Evolutionary conservation across 768 basidiomycete genomes (phyloP), one percentile per base, ranked within the genome.

Genomic region (Grammothele lineata): DNA sequence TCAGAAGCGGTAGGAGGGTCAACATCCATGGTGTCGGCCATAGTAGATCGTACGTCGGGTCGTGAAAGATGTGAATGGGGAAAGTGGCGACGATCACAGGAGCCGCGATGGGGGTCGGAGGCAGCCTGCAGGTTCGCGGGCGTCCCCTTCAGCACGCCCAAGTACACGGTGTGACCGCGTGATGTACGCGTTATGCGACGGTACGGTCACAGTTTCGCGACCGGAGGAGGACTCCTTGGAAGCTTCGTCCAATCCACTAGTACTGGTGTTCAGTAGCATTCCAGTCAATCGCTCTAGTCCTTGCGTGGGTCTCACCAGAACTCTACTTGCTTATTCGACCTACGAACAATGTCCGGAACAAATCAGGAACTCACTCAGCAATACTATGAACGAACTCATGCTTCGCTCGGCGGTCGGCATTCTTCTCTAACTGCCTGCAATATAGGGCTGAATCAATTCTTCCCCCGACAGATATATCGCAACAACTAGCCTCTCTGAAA

Each of bases 21-120:
- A 63, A 92, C 84, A 45, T 85, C 88, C 78, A 81, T 81, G 23
- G 45, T 30, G 40, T 78, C 80, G 24, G 79, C 75, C 79, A 81
- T 81, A 48, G 47, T 64, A 36, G 30, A n/a, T 44, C 15, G 22
- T 53, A 19, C 15, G 19, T 7, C 27, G 27, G 14, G 27, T 30
- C 27, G 27, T 30, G 27, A 30, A 30, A 14, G 27, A 30, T 7
- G 14, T 30, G 27, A 30, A 30, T 30, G 14, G 27, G 27, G 14
- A 30, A 14, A 14, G 27, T 7, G 22, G 19, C 19, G 33, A 39
- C 26, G 26, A 37, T 18, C 24, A 36, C 37, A 19, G 26, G 34
- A 37, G 44, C 30, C 37, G 53, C 46, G 40, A 47, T 53, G 47
- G 47, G 24, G 42, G 49, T 40, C 32, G 50, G 43, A 48, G 54